Conservation (phyloP, 257 asterid species). For the Cruciata laevipes region DNA sequence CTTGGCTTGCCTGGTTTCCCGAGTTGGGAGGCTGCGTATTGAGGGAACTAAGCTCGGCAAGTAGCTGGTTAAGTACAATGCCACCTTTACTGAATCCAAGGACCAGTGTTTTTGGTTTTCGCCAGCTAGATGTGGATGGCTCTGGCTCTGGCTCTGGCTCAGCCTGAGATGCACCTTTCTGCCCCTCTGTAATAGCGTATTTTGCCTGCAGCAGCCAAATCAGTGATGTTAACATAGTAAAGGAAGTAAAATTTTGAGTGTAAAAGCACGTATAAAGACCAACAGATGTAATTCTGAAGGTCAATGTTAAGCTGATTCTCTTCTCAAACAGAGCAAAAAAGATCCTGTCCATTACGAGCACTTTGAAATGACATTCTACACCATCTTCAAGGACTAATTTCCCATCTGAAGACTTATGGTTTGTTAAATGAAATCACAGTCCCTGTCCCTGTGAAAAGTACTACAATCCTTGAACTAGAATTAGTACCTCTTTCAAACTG, state of each 20-base stretch:
- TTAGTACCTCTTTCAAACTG: slow-evolving; percentile 58
- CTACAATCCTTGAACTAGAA: neutral
- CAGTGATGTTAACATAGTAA: slow-evolving; percentile 4
- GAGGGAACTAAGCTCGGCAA: slow-evolving; percentile 58
- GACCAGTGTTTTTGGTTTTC: slow-evolving; percentile 57
- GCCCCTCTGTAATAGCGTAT: slow-evolving; percentile 34
- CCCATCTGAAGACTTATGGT: neutral
- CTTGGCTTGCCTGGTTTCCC: slow-evolving; percentile 22
- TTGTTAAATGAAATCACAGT: neutral
- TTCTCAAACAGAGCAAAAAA: neutral
- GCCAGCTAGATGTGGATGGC: slow-evolving; percentile 30
- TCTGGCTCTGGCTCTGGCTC: too few species aligned
- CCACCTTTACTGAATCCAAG: slow-evolving; percentile 99
- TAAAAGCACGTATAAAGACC: neutral
- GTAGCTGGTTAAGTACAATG: slow-evolving; percentile 71
- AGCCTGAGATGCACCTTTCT: slow-evolving; percentile 34
- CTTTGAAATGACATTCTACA: neutral
- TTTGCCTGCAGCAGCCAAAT: slow-evolving; percentile 47
- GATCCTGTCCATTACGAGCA: neutral
- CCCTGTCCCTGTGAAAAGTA: neutral
- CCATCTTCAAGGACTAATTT: neutral
- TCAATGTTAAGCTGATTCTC: neutral
- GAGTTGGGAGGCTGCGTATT: slow-evolving; percentile 29
- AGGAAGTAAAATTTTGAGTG: neutral
- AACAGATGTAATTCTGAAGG: neutral